Percentiles rank a stretch among this genome's conserved stretches.
Conservation (phyloP, 2,329 filamentous ascomycete genomes). For the Hypoxylon sp. region DNA sequence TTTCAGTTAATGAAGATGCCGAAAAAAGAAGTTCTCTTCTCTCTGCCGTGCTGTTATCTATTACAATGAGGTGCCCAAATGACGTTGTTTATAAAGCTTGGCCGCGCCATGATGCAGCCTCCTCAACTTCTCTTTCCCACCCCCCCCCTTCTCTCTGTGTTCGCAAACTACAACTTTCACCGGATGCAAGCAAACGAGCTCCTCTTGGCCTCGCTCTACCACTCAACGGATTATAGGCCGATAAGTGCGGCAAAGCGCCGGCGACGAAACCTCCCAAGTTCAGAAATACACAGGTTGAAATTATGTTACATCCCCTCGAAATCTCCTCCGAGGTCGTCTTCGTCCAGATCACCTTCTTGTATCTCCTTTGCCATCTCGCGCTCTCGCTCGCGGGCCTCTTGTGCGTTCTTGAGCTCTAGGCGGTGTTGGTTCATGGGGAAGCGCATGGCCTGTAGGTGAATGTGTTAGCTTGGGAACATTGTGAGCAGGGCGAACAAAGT, state of each 20-base stretch:
- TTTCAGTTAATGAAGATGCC: slow-evolving; percentile 6
- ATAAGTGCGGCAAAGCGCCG: slow-evolving; percentile 32
- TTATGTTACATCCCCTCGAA: slow-evolving; percentile 88
- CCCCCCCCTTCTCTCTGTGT: not conserved
- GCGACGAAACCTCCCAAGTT: slow-evolving; percentile 41
- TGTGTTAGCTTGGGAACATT: slow-evolving; percentile 49
- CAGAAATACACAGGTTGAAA: slow-evolving; percentile 50
- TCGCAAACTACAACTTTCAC: slow-evolving; percentile 42
- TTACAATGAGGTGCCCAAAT: slow-evolving; percentile 46
- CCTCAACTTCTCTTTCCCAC: slow-evolving; percentile 34
- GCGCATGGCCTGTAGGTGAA: slow-evolving; percentile 82
- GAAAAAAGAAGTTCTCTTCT: slow-evolving; percentile 26
- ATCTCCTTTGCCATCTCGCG: slow-evolving; percentile 99
- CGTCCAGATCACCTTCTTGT: slow-evolving; percentile 95
- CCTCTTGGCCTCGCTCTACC: slow-evolving; percentile 27
- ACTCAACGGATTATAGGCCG: slow-evolving; percentile 29
- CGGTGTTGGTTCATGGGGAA: slow-evolving; percentile 99
- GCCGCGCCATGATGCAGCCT: slow-evolving; percentile 30
- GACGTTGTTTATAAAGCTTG: slow-evolving; percentile 44
- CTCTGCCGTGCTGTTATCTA: slow-evolving; percentile 48
- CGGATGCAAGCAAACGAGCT: slow-evolving; percentile 18
- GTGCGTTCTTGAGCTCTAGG: slow-evolving; percentile 96
- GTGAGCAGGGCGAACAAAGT: not conserved
- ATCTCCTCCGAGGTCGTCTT: slow-evolving; percentile 94
- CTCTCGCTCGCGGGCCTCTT: slow-evolving; percentile 97